Percentiles rank a stretch among this genome's conserved stretches.
Conservation (phyloP, 306 rosid species). For the Vachellia collinsii region DNA sequence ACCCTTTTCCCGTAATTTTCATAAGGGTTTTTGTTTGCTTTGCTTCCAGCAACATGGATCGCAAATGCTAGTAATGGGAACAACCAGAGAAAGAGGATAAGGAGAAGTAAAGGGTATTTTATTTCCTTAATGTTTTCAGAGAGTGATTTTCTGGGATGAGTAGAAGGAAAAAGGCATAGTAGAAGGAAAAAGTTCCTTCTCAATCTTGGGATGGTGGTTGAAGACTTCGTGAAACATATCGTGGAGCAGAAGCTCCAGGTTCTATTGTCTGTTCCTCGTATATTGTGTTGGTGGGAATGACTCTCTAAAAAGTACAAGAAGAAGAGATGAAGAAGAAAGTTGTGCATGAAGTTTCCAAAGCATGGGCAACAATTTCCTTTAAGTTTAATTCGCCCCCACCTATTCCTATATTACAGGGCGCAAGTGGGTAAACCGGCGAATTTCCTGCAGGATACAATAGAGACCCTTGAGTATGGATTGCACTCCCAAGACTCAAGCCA, state of each 20-base stretch:
- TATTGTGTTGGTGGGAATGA: no score
- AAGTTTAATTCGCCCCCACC: no score
- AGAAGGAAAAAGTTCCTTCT: constrained; percentile 42
- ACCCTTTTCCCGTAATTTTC: constrained; percentile 4
- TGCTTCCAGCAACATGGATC: neutral
- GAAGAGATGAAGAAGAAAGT: no score
- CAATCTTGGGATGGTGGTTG: constrained; percentile 43
- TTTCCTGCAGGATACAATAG: no score
- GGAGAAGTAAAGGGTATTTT: neutral
- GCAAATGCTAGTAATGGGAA: neutral
- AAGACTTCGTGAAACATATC: constrained; percentile 51
- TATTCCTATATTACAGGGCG: no score
- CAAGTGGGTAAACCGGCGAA: no score
- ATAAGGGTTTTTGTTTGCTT: constrained; percentile 9
- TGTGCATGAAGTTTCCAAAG: no score
- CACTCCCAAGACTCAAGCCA: no score
- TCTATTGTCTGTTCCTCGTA: constrained; percentile 54
- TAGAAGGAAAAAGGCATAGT: constrained; percentile 42
- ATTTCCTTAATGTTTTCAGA: neutral
- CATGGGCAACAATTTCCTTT: no score
- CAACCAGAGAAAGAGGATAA: neutral
- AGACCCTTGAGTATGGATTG: no score
- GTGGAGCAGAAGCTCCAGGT: constrained; percentile 50
- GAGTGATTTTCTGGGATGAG: constrained; percentile 44
- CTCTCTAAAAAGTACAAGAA: no score